Evolutionary conservation across 225 moss, liverwort and hornwort genomes (phyloP), one percentile per base, ranked within the genome.

Genomic region (Physcomitrium patens): DNA sequence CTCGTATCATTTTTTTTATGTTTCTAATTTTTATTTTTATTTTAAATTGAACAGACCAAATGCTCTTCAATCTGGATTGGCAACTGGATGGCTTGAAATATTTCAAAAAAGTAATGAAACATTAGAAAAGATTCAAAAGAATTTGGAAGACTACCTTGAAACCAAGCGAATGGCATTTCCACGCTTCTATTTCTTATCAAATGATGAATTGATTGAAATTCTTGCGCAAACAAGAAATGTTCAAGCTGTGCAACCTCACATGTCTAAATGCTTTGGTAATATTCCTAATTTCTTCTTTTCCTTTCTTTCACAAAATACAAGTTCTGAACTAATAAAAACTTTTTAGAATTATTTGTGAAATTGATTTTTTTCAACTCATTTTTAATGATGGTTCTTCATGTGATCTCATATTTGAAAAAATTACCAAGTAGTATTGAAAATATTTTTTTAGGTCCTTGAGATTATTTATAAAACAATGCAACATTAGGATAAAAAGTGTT

Each of bases 101-200:
- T 96, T 96, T 16, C 80, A 70, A 0, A 94, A 94, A 50, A 89
- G 96, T 53, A 92, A 92, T 50, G 96, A 96, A 80, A 96, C 96
- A 8, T 60, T 96, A 37, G 96, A 96, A 54, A 94, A 96, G 68
- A 96, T 96, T 3, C 96, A 96, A 62, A 96, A 96, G 55, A 96
- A 96, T 75, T 24, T 96, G 14, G 96, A 96, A 78, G 96, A 96
- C 15, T 96, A 96, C 41, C 73, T 96, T 17, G 96, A 96, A 84
- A 96, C 96, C 2, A 96, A 96, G 67, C 86, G 92, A n/a, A 96
- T 96, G 94, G 96, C 96, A 24, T 96, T 96, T 56, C 96, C 96
- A 14, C 83, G 96, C 41, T 96, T 96, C 56, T 96, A 96, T 59
- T 96, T 96, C 17, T 73, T 96, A 17, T 96, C 96, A 0, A 96